Conservation (phyloP, 1,139 yeast species). For the Nakaseomyces uthaithaninus region DNA sequence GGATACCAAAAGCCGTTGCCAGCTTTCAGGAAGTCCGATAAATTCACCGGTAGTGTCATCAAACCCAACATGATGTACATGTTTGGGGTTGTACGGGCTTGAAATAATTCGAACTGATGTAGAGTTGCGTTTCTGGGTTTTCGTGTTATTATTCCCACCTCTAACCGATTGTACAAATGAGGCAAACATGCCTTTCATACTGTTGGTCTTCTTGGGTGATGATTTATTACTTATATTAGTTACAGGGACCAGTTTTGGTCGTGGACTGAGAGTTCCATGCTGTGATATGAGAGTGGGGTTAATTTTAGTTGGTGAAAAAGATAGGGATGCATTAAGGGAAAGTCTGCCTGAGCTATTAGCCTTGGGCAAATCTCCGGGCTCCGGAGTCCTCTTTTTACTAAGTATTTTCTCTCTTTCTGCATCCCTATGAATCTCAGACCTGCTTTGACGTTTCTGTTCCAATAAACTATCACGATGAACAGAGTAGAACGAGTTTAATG, state of each 20-base stretch:
- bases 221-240: not conserved
- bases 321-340: not conserved
- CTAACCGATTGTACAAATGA: constrained; percentile 42
- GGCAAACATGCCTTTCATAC: constrained; percentile 43
- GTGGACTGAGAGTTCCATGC: not conserved
- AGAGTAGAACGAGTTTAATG: not conserved
- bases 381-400: not conserved
- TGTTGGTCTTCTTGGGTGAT: constrained; percentile 1
- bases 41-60: constrained; percentile 77
- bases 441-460: constrained; percentile 2
- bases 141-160: constrained; percentile 16
- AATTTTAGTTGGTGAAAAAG: not conserved
- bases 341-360: not conserved
- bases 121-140: constrained; percentile 21
- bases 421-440: constrained; percentile 1
- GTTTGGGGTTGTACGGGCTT: constrained; percentile 83
- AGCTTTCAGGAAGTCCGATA: constrained; percentile 85
- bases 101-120: constrained; percentile 47
- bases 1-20: constrained; percentile 77
- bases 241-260: constrained; percentile 1
- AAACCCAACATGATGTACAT: constrained; percentile 88
- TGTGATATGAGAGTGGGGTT: not conserved
- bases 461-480: not conserved
- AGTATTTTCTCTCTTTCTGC: not conserved
- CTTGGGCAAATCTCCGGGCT: not conserved